Conservation (phyloP, 176 grass and related monocot genomes). For the Luzula sylvatica region DNA sequence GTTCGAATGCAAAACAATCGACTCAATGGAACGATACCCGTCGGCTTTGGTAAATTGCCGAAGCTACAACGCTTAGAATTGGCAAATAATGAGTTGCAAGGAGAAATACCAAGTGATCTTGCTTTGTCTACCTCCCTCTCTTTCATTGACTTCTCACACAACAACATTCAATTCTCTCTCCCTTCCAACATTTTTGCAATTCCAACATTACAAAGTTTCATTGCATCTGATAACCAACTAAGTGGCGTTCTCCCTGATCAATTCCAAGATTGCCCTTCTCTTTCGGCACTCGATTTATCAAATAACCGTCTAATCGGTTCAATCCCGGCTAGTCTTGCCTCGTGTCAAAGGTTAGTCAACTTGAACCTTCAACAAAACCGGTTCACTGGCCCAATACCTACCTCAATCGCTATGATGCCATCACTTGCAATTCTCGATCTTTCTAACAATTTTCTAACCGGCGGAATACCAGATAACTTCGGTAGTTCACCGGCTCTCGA, state of each 20-base stretch:
- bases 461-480: conserved; percentile 77
- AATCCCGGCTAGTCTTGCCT: conserved; percentile 58
- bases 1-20: conserved; percentile 76
- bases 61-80: conserved; percentile 72
- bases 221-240: conserved; percentile 70
- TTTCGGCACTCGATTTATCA: conserved; percentile 72
- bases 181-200: conserved; percentile 60
- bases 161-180: conserved; percentile 47
- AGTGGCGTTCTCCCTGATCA: conserved; percentile 64
- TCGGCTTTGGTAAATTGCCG: conserved; percentile 60
- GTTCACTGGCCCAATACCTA: conserved; percentile 54
- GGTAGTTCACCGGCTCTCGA: conserved; percentile 86
- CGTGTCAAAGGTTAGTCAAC: conserved; percentile 73
- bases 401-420: conserved; percentile 67
- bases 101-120: conserved; percentile 72
- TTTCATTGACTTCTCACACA: conserved; percentile 79
- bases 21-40: conserved; percentile 52
- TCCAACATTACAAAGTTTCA: conserved; percentile 64
- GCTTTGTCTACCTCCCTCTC: conserved; percentile 55
- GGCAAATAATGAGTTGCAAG: conserved; percentile 58
- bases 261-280: conserved; percentile 77
- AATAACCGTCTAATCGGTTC: conserved; percentile 49
- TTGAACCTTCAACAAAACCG: conserved; percentile 52
- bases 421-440: conserved; percentile 80
- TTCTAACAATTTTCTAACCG: conserved; percentile 62